Base-by-base conservation (phyloP, 2,329 filamentous ascomycete genomes). In the Penicillium verrucosum region DNA sequence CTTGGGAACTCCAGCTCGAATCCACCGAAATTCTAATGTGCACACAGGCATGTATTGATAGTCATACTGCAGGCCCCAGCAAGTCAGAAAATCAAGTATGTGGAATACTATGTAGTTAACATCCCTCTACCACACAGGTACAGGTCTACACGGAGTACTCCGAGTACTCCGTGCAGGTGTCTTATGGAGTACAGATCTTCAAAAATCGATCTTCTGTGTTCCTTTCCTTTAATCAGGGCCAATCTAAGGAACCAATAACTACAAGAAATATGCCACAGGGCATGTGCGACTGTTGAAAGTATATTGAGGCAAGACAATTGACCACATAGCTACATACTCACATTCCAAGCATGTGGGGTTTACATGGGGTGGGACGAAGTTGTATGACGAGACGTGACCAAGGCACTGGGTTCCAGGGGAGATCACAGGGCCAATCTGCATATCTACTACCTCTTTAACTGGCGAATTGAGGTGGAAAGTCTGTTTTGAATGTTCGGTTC, bases 51-150 rank as follows among this genome's bases (percentile, higher is more conserved):
- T 21, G 29, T 45, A 16, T 21, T 5, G 42, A 44, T 18, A 34
- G 51, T 53, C 36, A 53, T 42, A 53, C 51, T 53, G 51, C 51
- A 53, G 51, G 49, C 44, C 49, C 49, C 49, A 37, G 21, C 30
- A 32, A 32, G 44, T 2, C 29, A 23, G 36, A 38, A 4, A 38
- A 4, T 29, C 41, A 25, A 21, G 30, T 34, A 46, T 46, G 30
- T 32, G 29, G 12, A 32, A 32, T 45, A 45, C 27, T 18, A 21
- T 45, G 43, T 45, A 45, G 29, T 32, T 16, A 16, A n/a, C 14
- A 42, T 42, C 43, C 43, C 23, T 45, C 14, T 45, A 16, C 8
- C 11, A 18, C 18, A 18, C 18, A 1, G 18, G 27, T 21, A 45
- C 5, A 32, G n/a, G 21, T 25, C 12, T 41, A 41, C 38, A 40